phyloP scores from a whole-genome alignment of 306 rosid genomes.

The Vigna reflexopilosa region DNA sequence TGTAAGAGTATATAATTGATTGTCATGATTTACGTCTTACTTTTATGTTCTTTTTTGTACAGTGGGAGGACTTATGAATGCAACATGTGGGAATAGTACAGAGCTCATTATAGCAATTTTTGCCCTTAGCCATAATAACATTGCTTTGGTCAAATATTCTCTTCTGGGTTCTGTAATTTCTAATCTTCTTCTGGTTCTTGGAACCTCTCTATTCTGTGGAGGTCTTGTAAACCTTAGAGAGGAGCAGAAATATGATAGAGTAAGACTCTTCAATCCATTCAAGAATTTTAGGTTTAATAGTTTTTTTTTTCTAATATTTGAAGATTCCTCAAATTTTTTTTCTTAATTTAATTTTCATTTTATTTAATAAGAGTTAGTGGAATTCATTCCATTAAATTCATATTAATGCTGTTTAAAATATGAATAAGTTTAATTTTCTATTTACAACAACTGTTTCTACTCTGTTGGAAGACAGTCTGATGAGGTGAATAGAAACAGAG shows the following conservation, averaged over 20 bases:
- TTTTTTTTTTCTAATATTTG: too few relatives aligned
- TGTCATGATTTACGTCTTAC: neutral
- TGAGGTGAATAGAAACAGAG: too few relatives aligned
- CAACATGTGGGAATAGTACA: slow-evolving; percentile 93
- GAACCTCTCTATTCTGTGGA: slow-evolving; percentile 85
- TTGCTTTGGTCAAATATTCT: slow-evolving; percentile 88
- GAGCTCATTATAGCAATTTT: slow-evolving; percentile 86
- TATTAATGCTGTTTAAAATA: too few relatives aligned
- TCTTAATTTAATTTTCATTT: too few relatives aligned
- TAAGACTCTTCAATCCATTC: slow-evolving; percentile 38
- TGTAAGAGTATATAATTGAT: neutral
- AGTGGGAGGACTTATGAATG: slow-evolving; percentile 95
- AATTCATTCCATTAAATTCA: too few relatives aligned
- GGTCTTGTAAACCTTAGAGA: slow-evolving; percentile 62
- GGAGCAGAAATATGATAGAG: slow-evolving; percentile 81
- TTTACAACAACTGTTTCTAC: too few relatives aligned
- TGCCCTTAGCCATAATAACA: slow-evolving; percentile 63
- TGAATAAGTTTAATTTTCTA: too few relatives aligned
- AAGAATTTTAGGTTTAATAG: too few relatives aligned
- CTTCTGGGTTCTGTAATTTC: slow-evolving; percentile 92
- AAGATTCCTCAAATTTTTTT: too few relatives aligned
- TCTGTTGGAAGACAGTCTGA: too few relatives aligned
- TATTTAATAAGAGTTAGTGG: too few relatives aligned
- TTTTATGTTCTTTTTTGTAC: neutral
- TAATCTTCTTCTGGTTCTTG: slow-evolving; percentile 88